These are phyloP conservation scores for Leishmania arabica DNA, from an alignment of 208 protist genomes.

Conservation along the genomic window DNA sequence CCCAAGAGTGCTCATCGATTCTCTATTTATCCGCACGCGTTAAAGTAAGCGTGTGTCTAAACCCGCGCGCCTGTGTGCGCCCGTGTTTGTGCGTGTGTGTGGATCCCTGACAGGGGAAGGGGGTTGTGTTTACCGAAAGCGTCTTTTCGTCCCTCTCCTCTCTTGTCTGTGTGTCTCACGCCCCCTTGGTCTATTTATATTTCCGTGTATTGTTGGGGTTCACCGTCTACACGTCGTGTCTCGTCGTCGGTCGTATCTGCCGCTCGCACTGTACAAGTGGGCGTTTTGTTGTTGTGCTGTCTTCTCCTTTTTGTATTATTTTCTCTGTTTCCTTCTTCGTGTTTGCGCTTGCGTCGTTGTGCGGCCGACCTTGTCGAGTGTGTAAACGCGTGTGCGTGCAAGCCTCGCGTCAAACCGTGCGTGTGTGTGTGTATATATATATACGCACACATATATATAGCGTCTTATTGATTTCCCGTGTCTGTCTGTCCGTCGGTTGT, in stretches of 20 bases:
- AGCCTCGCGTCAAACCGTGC: too few relatives aligned
- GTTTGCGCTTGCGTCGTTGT: not conserved
- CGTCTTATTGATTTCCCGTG: not conserved
- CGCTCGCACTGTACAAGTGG: not conserved
- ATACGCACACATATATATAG: too few relatives aligned
- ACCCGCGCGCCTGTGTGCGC: not conserved
- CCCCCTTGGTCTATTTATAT: too few relatives aligned
- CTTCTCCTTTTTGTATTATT: not conserved
- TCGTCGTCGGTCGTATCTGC: not conserved
- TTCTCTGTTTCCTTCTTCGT: slow-evolving; percentile 6
- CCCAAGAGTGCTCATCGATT: not conserved
- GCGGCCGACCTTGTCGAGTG: not conserved
- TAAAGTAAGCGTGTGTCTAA: slow-evolving; percentile 1
- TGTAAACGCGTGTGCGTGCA: not conserved
- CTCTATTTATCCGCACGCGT: not conserved
- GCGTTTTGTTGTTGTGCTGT: not conserved
- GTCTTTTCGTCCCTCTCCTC: not conserved
- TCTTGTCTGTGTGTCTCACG: not conserved
- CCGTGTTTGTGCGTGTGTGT: not conserved
- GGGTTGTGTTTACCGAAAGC: not conserved
- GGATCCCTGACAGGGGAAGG: not conserved
- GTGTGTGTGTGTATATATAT: too few relatives aligned
- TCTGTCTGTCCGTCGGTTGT: not conserved
- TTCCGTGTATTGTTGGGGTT: too few relatives aligned
- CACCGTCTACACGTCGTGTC: not conserved